Conservation (phyloP, 192 early-diverging fungal genomes). For the Umbelopsis vinacea region DNA sequence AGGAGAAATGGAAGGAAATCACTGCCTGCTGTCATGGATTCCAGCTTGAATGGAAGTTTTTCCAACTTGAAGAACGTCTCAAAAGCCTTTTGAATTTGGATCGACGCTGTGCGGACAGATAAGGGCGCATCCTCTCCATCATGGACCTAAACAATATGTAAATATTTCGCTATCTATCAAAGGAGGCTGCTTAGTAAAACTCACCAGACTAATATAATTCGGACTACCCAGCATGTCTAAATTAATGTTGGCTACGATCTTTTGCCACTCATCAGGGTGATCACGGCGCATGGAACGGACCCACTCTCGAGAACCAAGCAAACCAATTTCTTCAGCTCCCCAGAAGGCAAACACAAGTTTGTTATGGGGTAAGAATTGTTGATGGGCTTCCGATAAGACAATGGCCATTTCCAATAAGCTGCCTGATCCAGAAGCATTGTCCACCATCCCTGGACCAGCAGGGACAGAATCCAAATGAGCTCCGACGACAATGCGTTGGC, state of each 20-base stretch:
- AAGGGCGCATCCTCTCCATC: conserved; percentile 65
- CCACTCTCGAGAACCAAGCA: conserved; percentile 55
- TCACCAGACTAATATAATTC: conserved; percentile 52
- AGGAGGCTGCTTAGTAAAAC: neutral
- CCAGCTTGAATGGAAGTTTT: conserved; percentile 52
- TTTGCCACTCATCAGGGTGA: conserved; percentile 50
- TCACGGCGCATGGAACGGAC: conserved; percentile 37
- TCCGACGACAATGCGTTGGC: conserved; percentile 53
- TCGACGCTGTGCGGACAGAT: conserved; percentile 50
- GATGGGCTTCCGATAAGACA: conserved; percentile 41
- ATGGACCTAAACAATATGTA: conserved; percentile 44
- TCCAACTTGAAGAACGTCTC: conserved; percentile 58
- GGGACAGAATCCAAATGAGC: conserved; percentile 73
- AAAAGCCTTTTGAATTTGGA: conserved; percentile 62
- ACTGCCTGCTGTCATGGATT: conserved; percentile 63
- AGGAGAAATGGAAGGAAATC: conserved; percentile 74
- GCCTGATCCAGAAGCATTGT: conserved; percentile 68
- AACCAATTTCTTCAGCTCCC: conserved; percentile 74
- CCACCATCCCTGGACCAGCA: conserved; percentile 71
- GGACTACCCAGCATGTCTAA: conserved; percentile 79
- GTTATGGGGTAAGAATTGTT: conserved; percentile 49
- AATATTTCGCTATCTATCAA: neutral
- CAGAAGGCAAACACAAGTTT: conserved; percentile 76
- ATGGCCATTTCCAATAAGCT: conserved; percentile 65
- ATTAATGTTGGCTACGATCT: conserved; percentile 67